phyloP scores from a whole-genome alignment of 202 grass and related monocot genomes.

The Digitaria exilis region DNA sequence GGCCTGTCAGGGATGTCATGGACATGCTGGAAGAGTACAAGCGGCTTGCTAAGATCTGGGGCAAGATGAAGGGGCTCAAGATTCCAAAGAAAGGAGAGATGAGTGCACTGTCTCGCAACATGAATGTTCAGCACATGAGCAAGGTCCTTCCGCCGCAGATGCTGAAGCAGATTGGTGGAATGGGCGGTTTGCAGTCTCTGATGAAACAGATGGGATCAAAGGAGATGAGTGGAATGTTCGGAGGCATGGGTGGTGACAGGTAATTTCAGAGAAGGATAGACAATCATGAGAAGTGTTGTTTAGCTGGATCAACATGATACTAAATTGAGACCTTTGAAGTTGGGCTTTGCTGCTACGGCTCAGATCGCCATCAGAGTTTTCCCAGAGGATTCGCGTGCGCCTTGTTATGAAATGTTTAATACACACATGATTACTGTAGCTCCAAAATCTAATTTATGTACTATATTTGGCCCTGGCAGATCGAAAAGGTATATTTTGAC shows the following conservation, averaged over 20 bases:
- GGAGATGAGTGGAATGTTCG: constrained; percentile 74
- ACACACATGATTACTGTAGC: neutral
- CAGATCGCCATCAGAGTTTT: neutral
- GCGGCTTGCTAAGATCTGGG: constrained; percentile 83
- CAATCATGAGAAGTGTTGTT: neutral
- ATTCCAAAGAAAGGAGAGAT: constrained; percentile 91
- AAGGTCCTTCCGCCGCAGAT: constrained; percentile 83
- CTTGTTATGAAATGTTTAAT: constrained; percentile 17
- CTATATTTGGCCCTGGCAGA: neutral
- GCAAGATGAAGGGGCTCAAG: constrained; percentile 89
- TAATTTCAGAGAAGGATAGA: constrained; percentile 30
- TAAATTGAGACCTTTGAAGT: constrained; percentile 16
- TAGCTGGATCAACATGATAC: constrained; percentile 6
- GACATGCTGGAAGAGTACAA: constrained; percentile 95
- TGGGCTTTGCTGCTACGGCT: neutral
- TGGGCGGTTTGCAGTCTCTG: constrained; percentile 73
- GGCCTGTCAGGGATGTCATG: constrained; percentile 74
- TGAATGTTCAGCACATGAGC: constrained; percentile 79
- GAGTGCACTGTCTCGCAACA: constrained; percentile 71
- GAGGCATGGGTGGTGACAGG: constrained; percentile 55
- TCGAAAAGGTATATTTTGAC: neutral
- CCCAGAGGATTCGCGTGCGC: neutral
- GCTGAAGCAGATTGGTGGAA: constrained; percentile 85
- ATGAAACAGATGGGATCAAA: constrained; percentile 95
- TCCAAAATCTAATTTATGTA: constrained; percentile 1